These are phyloP conservation scores for Cichorium intybus DNA, from an alignment of 140 eudicot species.

Conservation along the genomic window DNA sequence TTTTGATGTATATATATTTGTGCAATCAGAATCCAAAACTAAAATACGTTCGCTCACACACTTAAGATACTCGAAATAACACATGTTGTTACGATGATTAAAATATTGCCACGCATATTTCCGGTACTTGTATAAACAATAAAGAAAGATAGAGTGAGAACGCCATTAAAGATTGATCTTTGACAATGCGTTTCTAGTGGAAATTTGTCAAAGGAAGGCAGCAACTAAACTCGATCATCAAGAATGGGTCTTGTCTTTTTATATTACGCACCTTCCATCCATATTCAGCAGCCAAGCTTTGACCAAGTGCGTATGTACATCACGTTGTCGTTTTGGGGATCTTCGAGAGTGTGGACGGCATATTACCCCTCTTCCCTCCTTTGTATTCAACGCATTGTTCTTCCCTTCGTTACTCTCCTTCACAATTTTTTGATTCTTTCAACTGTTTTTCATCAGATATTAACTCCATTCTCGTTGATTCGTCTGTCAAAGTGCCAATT, in stretches of 20 bases:
- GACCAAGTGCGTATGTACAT: conserved; percentile 30
- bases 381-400: conserved; percentile 1
- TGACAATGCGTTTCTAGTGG: not conserved
- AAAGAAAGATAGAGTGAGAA: not conserved
- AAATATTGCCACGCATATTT: not conserved
- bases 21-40: no score
- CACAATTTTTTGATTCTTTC: conserved; percentile 25
- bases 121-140: not conserved
- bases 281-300: conserved; percentile 10
- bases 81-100: not conserved
- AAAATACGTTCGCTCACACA: no score
- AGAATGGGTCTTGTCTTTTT: conserved; percentile 2
- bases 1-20: no score
- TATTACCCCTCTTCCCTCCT: conserved; percentile 7
- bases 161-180: not conserved
- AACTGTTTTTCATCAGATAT: not conserved
- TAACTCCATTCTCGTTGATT: not conserved
- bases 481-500: not conserved
- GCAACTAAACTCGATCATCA: not conserved
- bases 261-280: not conserved
- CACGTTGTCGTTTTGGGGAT: conserved; percentile 18
- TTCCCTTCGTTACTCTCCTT: conserved; percentile 16
- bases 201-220: not conserved
- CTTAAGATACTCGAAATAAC: no score
- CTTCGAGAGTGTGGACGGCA: conserved; percentile 16